phyloP scores from a whole-genome alignment of 768 basidiomycete species.

The Amylocystis lapponica region DNA sequence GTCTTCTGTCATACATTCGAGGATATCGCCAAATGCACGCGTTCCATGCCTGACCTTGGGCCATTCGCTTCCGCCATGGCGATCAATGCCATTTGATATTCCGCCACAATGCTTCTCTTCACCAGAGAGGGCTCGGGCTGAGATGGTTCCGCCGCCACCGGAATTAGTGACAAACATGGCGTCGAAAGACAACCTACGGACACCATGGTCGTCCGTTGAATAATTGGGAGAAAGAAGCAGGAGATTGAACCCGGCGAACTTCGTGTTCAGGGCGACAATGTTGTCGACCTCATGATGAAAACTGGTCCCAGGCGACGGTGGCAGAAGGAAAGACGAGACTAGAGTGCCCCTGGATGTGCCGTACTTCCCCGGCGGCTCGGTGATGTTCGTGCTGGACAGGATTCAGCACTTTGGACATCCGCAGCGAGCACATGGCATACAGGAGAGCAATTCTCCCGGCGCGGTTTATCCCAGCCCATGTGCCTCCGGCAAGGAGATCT shows the following conservation, averaged over 20 bases:
- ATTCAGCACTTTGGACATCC: conserved; percentile 4
- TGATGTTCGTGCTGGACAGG: conserved; percentile 70
- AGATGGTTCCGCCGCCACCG: conserved; percentile 60
- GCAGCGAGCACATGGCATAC: conserved; percentile 38
- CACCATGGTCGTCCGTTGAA: background rate
- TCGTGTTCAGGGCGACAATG: conserved; percentile 41
- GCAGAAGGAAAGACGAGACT: conserved; percentile 60
- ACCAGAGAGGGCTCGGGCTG: conserved; percentile 44
- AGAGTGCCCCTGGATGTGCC: conserved; percentile 64
- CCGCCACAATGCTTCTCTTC: conserved; percentile 49
- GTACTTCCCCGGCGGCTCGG: conserved; percentile 49
- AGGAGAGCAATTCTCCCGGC: conserved; percentile 64
- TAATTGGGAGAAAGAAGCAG: conserved; percentile 50
- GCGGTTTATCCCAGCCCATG: conserved; percentile 73
- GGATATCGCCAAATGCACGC: conserved; percentile 37
- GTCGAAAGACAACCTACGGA: conserved; percentile 37
- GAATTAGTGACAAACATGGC: conserved; percentile 60
- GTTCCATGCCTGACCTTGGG: conserved; percentile 66
- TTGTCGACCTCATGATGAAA: conserved; percentile 45
- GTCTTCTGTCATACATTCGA: conserved; percentile 32
- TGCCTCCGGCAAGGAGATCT: conserved; percentile 69
- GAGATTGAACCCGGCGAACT: conserved; percentile 79
- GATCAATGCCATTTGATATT: conserved; percentile 74
- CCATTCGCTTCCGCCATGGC: conserved; percentile 56
- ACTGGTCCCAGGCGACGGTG: conserved; percentile 35